Percentiles rank a stretch among this genome's conserved stretches.
Evolutionary conservation across 2,329 filamentous ascomycete genomes (phyloP).

Genomic region (Colletotrichum acutatum): DNA sequence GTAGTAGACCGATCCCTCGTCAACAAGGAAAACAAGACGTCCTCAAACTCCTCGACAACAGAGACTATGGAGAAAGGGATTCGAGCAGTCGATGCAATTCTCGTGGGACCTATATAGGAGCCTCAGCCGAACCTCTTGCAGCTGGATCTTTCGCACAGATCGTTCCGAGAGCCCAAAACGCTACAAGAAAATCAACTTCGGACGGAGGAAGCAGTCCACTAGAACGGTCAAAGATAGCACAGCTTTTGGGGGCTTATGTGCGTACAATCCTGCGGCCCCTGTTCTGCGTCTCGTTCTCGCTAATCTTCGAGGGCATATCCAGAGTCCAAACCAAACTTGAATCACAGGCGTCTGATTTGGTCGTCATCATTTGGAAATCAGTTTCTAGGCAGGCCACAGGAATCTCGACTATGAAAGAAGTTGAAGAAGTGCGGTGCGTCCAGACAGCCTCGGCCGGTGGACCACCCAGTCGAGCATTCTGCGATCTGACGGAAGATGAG

Average conservation of each 20-base stretch:
- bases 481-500: neutral
- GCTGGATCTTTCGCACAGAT: no score
- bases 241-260: neutral
- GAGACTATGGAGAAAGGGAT: no score
- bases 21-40: no score
- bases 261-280: neutral
- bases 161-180: no score
- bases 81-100: no score
- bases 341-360: neutral
- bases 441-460: no score
- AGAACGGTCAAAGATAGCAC: neutral
- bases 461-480: neutral
- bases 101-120: no score
- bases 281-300: neutral
- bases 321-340: neutral
- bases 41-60: fast-evolving
- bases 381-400: neutral
- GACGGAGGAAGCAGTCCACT: neutral
- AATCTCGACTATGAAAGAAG: neutral
- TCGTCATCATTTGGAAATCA: no score
- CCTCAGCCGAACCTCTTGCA: no score
- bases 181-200: neutral
- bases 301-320: no score
- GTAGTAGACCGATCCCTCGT: no score
- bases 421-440: neutral